Percentiles rank a stretch among this genome's conserved stretches.
Conservation (phyloP, 495 filamentous ascomycete genomes). For the Neurospora africana region DNA sequence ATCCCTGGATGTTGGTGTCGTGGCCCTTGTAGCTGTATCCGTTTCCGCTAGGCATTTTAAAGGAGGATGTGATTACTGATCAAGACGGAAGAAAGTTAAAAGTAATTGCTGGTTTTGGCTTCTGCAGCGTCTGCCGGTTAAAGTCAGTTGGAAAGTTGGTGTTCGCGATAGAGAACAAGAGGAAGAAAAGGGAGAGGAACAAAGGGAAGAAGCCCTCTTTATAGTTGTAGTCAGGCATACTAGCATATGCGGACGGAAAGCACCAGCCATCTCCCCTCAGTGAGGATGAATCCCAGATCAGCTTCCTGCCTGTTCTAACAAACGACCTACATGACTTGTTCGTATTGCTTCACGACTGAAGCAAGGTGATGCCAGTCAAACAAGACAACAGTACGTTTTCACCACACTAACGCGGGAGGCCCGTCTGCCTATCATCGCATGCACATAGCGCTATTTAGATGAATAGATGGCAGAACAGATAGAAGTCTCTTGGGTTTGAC, state of each 20-base stretch:
- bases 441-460: neutral
- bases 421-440: neutral
- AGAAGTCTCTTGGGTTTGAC: neutral
- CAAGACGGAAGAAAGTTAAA: conserved; percentile 5
- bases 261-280: neutral
- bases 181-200: neutral
- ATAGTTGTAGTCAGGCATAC: neutral
- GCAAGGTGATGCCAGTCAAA: neutral
- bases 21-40: conserved; percentile 30
- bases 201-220: neutral
- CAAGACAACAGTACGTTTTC: neutral
- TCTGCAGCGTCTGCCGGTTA: neutral
- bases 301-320: neutral
- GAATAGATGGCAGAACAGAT: neutral
- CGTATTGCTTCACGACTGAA: neutral
- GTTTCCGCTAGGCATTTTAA: conserved; percentile 23
- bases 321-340: neutral
- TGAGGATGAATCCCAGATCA: neutral
- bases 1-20: conserved; percentile 35
- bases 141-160: neutral
- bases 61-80: conserved; percentile 3
- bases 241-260: neutral
- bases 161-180: neutral
- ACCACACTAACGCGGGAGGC: neutral
- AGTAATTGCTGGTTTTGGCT: neutral